phyloP scores from a whole-genome alignment of 2,329 filamentous ascomycete genomes.

The Rhinocladiella mackenziei region DNA sequence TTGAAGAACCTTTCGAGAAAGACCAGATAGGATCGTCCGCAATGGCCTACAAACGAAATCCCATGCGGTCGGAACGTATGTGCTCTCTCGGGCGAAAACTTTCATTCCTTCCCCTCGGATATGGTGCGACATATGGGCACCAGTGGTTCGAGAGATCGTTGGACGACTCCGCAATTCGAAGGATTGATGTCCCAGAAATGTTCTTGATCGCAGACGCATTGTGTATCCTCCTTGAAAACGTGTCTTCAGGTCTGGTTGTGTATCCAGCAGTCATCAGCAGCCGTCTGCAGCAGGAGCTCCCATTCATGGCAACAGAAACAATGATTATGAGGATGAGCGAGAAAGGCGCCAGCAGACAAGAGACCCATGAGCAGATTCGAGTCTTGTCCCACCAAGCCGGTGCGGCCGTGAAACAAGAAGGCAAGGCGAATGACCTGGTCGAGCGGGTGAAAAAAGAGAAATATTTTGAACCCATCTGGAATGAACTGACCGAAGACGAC shows the following conservation, averaged over 20 bases:
- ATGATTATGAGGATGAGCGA: constrained; percentile 76
- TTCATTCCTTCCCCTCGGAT: constrained; percentile 52
- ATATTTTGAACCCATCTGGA: constrained; percentile 70
- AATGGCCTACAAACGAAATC: constrained; percentile 64
- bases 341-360: constrained; percentile 68
- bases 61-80: constrained; percentile 56
- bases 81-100: constrained; percentile 57
- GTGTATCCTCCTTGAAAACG: constrained; percentile 63
- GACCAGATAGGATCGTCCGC: constrained; percentile 69
- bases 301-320: constrained; percentile 74
- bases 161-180: constrained; percentile 39
- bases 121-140: constrained; percentile 62
- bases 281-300: constrained; percentile 70
- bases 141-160: constrained; percentile 78
- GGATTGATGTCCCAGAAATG: constrained; percentile 60
- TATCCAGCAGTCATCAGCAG: constrained; percentile 70
- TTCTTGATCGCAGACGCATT: constrained; percentile 67
- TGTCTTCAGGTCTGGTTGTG: constrained; percentile 66
- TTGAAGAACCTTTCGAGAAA: constrained; percentile 79
- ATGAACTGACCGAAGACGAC: constrained; percentile 57
- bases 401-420: constrained; percentile 66
- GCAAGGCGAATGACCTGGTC: constrained; percentile 75
- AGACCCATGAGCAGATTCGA: constrained; percentile 81
- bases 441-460: constrained; percentile 66
- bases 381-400: constrained; percentile 75